phyloP scores from a whole-genome alignment of 2,329 filamentous ascomycete species.

The Atkinsonella hypoxylon region DNA sequence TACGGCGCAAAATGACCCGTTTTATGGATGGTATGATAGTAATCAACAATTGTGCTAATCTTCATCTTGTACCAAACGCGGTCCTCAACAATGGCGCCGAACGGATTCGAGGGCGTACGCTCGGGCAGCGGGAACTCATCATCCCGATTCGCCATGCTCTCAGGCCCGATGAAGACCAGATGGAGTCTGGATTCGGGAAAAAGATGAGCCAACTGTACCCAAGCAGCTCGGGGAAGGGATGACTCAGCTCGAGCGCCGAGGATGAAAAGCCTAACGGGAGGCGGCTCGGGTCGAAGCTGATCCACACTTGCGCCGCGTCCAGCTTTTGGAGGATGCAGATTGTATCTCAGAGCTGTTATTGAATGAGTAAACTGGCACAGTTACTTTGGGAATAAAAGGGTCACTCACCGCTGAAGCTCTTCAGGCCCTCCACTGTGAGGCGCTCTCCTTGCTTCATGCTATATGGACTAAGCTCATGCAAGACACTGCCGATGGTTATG shows the following conservation, averaged over 20 bases:
- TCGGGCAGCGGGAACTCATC: slow-evolving; percentile 83
- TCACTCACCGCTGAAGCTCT: slow-evolving; percentile 77
- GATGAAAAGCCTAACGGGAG: slow-evolving; percentile 83
- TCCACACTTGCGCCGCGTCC: slow-evolving; percentile 66
- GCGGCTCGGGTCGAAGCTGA: slow-evolving; percentile 71
- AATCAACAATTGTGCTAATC: slow-evolving; percentile 94
- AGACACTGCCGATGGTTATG: slow-evolving; percentile 75
- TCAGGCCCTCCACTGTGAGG: slow-evolving; percentile 77
- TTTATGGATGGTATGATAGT: slow-evolving; percentile 93
- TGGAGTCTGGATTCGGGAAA: slow-evolving; percentile 91
- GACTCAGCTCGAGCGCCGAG: slow-evolving; percentile 95
- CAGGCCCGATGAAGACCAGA: slow-evolving; percentile 87
- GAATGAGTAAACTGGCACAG: neutral
- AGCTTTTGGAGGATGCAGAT: slow-evolving; percentile 72
- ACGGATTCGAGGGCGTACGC: slow-evolving; percentile 77
- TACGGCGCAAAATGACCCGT: slow-evolving; percentile 86
- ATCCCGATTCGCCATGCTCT: slow-evolving; percentile 90
- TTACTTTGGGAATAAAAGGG: neutral
- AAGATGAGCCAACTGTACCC: slow-evolving; percentile 87
- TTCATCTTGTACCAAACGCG: slow-evolving; percentile 82
- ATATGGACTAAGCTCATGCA: slow-evolving; percentile 94
- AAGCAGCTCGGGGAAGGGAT: slow-evolving; percentile 83
- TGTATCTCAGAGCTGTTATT: slow-evolving; percentile 70
- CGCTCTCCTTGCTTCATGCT: slow-evolving; percentile 61
- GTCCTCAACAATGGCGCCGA: slow-evolving; percentile 88